Evolutionary conservation across 2,329 filamentous ascomycete species (phyloP).

Genomic region (Fusarium sp.): DNA sequence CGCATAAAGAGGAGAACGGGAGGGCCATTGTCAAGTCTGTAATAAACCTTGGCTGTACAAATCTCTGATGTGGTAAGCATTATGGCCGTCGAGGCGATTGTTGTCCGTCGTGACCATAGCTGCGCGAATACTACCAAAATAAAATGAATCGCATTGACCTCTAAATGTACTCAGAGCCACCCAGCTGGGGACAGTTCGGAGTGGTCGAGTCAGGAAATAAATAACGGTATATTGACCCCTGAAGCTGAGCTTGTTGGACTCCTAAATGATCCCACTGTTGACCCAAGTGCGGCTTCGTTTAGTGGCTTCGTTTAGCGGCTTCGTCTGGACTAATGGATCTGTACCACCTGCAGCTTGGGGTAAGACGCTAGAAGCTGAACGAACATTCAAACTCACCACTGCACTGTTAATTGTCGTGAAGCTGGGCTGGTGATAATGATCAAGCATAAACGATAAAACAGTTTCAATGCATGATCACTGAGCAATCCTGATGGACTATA

Average conservation of each 20-base stretch:
- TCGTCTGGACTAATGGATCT: constrained; percentile 24
- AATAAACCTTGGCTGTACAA: constrained; percentile 27
- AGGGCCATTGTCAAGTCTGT: no score
- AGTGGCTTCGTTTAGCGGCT: background rate
- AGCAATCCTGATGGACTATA: constrained; percentile 9
- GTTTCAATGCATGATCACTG: constrained; percentile 15
- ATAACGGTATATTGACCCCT: constrained; percentile 26
- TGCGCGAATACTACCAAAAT: constrained; percentile 29
- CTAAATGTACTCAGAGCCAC: constrained; percentile 34
- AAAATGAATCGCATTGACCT: constrained; percentile 37
- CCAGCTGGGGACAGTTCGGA: constrained; percentile 24
- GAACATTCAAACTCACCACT: constrained; percentile 21
- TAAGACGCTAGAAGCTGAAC: constrained; percentile 41
- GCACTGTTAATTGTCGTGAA: constrained; percentile 2
- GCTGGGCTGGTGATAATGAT: constrained; percentile 8
- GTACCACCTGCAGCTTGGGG: constrained; percentile 37
- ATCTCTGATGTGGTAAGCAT: background rate
- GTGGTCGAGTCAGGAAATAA: constrained; percentile 30
- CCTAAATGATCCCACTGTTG: constrained; percentile 16
- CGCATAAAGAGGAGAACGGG: no score
- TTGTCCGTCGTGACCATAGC: constrained; percentile 17
- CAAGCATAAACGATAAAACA: background rate
- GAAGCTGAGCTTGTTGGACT: constrained; percentile 9
- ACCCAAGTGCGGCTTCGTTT: constrained; percentile 24
- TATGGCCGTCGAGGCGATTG: constrained; percentile 16